phyloP scores from a whole-genome alignment of 208 protist genomes.

The Porcisia deanei region DNA sequence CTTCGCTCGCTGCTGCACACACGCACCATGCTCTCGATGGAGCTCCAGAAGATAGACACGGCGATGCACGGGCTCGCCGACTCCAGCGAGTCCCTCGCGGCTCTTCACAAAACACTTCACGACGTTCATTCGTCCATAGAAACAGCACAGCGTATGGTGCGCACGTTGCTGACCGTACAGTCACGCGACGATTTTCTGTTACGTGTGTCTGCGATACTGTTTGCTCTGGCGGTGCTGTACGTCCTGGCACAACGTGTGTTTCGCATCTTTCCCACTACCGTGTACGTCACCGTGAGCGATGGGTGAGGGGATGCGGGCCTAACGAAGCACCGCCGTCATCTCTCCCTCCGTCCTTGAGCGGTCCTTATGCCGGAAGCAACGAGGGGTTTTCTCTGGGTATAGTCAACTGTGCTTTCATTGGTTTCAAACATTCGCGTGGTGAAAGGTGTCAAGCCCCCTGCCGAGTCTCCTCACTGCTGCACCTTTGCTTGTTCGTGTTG shows the following conservation, averaged over 20 bases:
- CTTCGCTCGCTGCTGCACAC: constrained; percentile 79
- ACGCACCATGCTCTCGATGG: constrained; percentile 63
- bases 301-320: neutral
- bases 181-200: constrained; percentile 67
- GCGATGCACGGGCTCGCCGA: constrained; percentile 57
- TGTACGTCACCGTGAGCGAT: constrained; percentile 37
- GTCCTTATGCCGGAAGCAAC: too few relatives aligned
- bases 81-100: constrained; percentile 44
- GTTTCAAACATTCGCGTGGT: neutral
- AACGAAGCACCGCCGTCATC: neutral
- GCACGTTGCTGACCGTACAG: constrained; percentile 59
- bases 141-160: constrained; percentile 56
- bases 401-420: neutral
- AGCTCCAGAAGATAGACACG: constrained; percentile 75
- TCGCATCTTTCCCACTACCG: constrained; percentile 64
- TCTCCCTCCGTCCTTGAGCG: too few relatives aligned
- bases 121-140: constrained; percentile 74
- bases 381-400: too few relatives aligned
- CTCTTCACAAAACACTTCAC: constrained; percentile 53
- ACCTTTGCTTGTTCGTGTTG: too few relatives aligned
- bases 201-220: constrained; percentile 52
- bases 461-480: too few relatives aligned
- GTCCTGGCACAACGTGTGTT: constrained; percentile 68
- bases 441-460: too few relatives aligned
- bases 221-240: constrained; percentile 64